These are phyloP conservation scores for Phytophthora niederhauseri DNA, from an alignment of 352 stramenopile genomes.

Conservation along the genomic window DNA sequence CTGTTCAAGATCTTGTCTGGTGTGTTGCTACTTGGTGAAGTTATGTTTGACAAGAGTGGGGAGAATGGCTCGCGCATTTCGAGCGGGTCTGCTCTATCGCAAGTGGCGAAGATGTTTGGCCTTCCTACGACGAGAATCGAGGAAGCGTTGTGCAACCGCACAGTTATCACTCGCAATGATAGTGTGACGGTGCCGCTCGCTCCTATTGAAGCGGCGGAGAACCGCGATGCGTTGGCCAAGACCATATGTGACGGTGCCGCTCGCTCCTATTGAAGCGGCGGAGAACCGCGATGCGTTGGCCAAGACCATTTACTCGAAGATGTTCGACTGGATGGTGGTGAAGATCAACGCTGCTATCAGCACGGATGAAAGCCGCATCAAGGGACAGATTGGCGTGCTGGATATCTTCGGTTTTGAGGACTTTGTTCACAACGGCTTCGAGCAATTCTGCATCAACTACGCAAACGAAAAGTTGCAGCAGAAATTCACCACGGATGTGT, in stretches of 20 bases:
- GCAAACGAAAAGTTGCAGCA: constrained; percentile 92
- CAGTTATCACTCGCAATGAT: constrained; percentile 91
- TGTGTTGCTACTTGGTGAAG: constrained; percentile 97
- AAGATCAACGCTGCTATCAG: constrained; percentile 89
- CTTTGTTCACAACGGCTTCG: constrained; percentile 94
- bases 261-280: constrained; percentile 89
- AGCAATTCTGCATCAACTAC: constrained; percentile 95
- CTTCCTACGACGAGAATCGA: constrained; percentile 89
- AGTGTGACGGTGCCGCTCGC: constrained; percentile 85
- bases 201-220: constrained; percentile 92
- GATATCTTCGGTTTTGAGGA: constrained; percentile 99
- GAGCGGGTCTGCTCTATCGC: constrained; percentile 57
- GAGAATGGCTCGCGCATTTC: constrained; percentile 81
- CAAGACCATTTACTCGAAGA: constrained; percentile 98
- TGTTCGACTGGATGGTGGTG: constrained; percentile 98
- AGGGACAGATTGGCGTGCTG: constrained; percentile 94
- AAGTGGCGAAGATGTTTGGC: constrained; percentile 92
- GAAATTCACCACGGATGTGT: constrained; percentile 96
- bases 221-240: constrained; percentile 96
- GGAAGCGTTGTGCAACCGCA: constrained; percentile 92
- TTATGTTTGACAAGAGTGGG: constrained; percentile 87
- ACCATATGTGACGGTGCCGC: constrained; percentile 89
- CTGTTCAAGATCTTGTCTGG: constrained; percentile 91
- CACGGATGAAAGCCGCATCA: constrained; percentile 70
- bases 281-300: constrained; percentile 97